phyloP scores from a whole-genome alignment of 2,329 filamentous ascomycete species.

The Aspergillus quadrilineatus region DNA sequence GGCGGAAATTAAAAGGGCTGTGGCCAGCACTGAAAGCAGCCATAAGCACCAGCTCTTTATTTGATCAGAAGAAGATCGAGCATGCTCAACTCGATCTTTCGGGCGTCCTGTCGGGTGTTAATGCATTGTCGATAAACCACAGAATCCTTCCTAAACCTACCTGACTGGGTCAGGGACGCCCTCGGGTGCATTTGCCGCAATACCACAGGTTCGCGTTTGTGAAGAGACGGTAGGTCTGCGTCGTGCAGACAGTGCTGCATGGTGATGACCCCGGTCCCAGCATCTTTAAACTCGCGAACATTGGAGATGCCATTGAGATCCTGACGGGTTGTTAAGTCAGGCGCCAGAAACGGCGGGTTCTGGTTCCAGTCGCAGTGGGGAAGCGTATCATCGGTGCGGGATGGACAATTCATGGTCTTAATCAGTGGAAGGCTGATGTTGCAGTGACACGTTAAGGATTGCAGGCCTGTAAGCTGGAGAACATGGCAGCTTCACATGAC shows the following conservation, averaged over 20 bases:
- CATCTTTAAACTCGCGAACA: constrained; percentile 43
- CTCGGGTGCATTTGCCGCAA: constrained; percentile 2
- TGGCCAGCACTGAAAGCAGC: constrained; percentile 28
- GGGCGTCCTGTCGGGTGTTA: constrained; percentile 23
- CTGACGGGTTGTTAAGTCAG: constrained; percentile 54
- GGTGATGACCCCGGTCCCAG: not conserved
- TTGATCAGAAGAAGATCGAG: constrained; percentile 14
- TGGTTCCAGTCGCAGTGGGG: constrained; percentile 56
- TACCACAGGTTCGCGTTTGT: constrained; percentile 8
- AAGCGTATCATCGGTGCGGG: constrained; percentile 52
- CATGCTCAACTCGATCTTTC: constrained; percentile 1
- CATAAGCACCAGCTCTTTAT: constrained; percentile 25
- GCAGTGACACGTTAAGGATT: not conserved
- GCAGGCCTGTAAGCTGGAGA: not conserved
- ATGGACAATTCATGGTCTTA: constrained; percentile 55
- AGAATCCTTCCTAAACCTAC: constrained; percentile 14
- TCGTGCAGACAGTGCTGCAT: constrained; percentile 2
- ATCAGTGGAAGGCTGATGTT: not conserved
- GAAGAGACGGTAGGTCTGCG: not conserved
- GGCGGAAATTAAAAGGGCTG: constrained; percentile 25
- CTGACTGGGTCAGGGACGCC: constrained; percentile 33
- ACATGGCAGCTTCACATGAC: not conserved
- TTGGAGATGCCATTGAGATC: constrained; percentile 58
- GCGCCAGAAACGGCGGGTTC: constrained; percentile 51
- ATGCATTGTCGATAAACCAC: not conserved